Conservation (phyloP, 2,329 filamentous ascomycete species). For the Phoma sp. region DNA sequence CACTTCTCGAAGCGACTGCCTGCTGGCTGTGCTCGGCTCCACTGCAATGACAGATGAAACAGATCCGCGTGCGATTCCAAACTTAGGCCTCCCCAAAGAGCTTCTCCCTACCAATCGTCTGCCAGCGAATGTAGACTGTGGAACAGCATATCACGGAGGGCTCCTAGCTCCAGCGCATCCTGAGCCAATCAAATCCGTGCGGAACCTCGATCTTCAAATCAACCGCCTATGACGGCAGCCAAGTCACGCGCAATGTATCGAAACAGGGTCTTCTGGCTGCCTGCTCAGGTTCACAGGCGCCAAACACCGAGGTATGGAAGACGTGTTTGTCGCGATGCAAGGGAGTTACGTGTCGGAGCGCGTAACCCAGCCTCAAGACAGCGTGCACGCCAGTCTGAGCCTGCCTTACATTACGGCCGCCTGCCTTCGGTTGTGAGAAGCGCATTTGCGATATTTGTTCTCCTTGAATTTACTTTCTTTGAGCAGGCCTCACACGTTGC, state of each 20-base stretch:
- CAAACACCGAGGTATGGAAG: constrained; percentile 14
- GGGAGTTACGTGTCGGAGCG: constrained; percentile 6
- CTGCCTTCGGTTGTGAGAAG: constrained; percentile 14
- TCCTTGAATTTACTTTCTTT: neutral
- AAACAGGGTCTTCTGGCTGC: constrained; percentile 28
- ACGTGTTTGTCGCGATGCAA: constrained; percentile 9
- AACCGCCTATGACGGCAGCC: constrained; percentile 38
- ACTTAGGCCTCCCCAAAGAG: too few relatives aligned
- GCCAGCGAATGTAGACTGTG: neutral
- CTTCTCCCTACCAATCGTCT: too few relatives aligned
- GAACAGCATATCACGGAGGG: neutral
- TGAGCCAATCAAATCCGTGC: constrained; percentile 32
- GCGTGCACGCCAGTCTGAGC: neutral
- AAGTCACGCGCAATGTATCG: constrained; percentile 26
- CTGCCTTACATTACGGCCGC: neutral
- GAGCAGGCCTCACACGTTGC: constrained; percentile 16
- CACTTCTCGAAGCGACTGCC: too few relatives aligned
- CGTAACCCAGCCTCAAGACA: constrained; percentile 12
- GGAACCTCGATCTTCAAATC: constrained; percentile 18
- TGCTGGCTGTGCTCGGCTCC: too few relatives aligned
- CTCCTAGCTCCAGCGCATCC: constrained; percentile 16
- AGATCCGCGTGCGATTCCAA: too few relatives aligned
- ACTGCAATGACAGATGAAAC: too few relatives aligned
- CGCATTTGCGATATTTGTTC: constrained; percentile 6
- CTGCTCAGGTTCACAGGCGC: constrained; percentile 21